Percentiles rank a stretch among this genome's conserved stretches.
Conservation (phyloP, 192 early-diverging fungal species). For the Gamsiella multidivaricata region DNA sequence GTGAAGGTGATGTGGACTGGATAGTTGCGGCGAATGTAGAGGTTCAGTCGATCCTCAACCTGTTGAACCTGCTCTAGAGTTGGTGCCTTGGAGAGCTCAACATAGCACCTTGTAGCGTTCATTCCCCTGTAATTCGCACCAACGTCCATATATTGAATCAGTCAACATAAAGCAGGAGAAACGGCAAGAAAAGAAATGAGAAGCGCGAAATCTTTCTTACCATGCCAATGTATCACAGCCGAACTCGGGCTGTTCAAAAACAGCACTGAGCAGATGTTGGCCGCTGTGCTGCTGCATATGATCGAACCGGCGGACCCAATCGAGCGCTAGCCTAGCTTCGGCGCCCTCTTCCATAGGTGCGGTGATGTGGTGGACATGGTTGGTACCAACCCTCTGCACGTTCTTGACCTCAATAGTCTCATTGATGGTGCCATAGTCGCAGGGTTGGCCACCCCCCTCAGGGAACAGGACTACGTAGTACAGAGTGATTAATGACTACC, state of each 20-base stretch:
- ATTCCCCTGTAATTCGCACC: conserved; percentile 58
- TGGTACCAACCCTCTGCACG: conserved; percentile 68
- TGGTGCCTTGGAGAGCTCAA: conserved; percentile 67
- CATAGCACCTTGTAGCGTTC: conserved; percentile 64
- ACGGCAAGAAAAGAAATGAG: conserved; percentile 1
- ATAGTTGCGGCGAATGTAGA: conserved; percentile 62
- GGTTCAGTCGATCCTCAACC: conserved; percentile 67
- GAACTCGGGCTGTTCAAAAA: conserved; percentile 69
- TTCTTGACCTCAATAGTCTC: conserved; percentile 62
- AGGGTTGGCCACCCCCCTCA: conserved; percentile 81
- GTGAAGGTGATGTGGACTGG: conserved; percentile 61
- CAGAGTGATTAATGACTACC: not conserved
- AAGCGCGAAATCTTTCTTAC: conserved; percentile 29
- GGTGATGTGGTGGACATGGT: conserved; percentile 68
- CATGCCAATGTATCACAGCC: conserved; percentile 74
- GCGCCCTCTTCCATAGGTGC: conserved; percentile 59
- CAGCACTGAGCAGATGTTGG: conserved; percentile 78
- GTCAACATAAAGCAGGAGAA: not conserved
- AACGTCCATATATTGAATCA: not conserved
- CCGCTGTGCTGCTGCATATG: conserved; percentile 84
- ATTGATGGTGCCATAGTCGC: conserved; percentile 69
- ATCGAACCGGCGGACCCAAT: conserved; percentile 75
- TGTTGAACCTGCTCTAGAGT: conserved; percentile 55
- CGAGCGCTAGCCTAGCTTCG: conserved; percentile 63
- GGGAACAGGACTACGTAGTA: conserved; percentile 72